Evolutionary conservation across 805 yeast genomes (phyloP).

Genomic region (Monosporozyma solicola): DNA sequence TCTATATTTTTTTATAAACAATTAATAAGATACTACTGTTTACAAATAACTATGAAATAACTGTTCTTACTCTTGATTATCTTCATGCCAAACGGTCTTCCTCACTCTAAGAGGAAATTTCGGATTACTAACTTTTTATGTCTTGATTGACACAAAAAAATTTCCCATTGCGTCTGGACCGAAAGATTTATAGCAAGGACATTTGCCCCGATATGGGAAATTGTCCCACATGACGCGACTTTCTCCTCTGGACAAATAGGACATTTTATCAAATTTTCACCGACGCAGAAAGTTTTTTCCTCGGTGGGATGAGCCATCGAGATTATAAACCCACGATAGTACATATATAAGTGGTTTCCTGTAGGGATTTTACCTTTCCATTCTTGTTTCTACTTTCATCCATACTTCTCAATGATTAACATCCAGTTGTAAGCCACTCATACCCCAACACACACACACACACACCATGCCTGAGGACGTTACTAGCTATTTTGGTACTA

Average conservation of each 20-base stretch:
- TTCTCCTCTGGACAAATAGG: not conserved
- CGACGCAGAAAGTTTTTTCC: constrained; percentile 6
- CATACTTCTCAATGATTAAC: no score
- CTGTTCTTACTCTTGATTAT: not conserved
- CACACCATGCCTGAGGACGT: constrained; percentile 9
- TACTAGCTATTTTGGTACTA: constrained; percentile 6
- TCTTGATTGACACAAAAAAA: no score
- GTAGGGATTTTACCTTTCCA: no score
- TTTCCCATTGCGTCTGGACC: not conserved
- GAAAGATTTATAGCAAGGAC: not conserved
- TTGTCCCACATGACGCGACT: not conserved
- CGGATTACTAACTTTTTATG: no score
- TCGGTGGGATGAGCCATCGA: not conserved
- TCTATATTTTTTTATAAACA: not conserved
- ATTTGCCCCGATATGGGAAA: not conserved
- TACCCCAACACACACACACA: not conserved
- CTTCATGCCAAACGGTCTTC: not conserved
- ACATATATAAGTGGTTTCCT: not conserved
- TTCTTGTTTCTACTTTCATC: no score
- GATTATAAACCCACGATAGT: not conserved
- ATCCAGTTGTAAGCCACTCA: not conserved
- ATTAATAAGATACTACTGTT: not conserved
- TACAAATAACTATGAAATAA: not conserved
- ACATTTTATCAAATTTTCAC: constrained; percentile 5
- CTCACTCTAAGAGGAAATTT: no score